A percentile compares a stretch with the other conserved stretches of the same genome.
phyloP scores from a whole-genome alignment of 176 grass and related monocot species.

The Cocos nucifera region DNA sequence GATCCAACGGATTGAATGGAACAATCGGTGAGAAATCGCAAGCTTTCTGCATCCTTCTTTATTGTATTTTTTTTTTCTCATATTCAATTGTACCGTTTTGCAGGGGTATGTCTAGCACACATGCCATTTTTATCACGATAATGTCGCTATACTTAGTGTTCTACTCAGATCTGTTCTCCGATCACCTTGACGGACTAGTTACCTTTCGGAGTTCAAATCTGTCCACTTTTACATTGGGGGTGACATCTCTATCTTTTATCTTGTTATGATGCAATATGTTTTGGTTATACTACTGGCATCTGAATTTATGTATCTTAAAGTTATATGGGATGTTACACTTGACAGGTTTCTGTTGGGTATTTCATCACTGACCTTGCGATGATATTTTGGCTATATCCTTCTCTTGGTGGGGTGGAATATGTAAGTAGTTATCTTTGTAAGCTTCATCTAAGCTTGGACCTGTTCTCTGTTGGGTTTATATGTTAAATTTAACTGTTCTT shows the following conservation, averaged over 20 bases:
- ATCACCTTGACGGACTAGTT: conserved; percentile 62
- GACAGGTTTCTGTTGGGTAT: conserved; percentile 88
- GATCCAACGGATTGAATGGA: conserved; percentile 90
- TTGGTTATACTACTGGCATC: conserved; percentile 1
- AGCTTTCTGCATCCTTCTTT: background rate
- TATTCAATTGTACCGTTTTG: background rate
- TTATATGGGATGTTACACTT: conserved; percentile 11
- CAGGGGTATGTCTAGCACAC: conserved; percentile 92
- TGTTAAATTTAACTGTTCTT: no score
- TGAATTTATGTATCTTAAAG: no score
- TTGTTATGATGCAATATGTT: conserved; percentile 3
- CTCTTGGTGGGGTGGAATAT: conserved; percentile 90
- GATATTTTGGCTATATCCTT: conserved; percentile 90
- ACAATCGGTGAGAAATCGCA: conserved; percentile 52
- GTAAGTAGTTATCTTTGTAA: conserved; percentile 43
- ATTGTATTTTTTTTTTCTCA: background rate
- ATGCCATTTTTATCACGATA: conserved; percentile 84
- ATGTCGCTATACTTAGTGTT: conserved; percentile 94
- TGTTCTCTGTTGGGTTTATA: background rate
- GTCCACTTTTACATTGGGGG: conserved; percentile 83
- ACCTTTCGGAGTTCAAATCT: conserved; percentile 66
- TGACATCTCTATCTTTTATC: conserved; percentile 29
- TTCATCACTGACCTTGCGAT: conserved; percentile 80
- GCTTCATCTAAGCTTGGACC: background rate
- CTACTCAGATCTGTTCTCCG: conserved; percentile 80